phyloP scores from a whole-genome alignment of 495 filamentous ascomycete genomes.

The Jackrogersella minutella region DNA sequence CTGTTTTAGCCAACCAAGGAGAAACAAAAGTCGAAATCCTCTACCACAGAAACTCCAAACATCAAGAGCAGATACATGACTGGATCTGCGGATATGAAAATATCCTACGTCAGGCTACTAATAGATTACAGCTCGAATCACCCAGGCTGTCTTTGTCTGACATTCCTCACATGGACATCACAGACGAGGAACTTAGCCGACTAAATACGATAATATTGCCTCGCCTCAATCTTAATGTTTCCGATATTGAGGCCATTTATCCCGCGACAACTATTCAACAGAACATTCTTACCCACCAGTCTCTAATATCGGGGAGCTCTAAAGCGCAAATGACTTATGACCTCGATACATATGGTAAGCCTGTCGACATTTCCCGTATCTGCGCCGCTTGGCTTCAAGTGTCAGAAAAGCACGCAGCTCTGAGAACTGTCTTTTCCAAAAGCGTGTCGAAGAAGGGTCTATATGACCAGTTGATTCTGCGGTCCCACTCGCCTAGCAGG shows the following conservation, averaged over 20 bases:
- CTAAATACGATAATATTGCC: conserved; percentile 61
- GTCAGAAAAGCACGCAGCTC: conserved; percentile 47
- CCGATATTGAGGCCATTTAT: conserved; percentile 62
- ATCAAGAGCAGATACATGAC: conserved; percentile 61
- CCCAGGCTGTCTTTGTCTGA: conserved; percentile 67
- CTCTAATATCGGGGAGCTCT: conserved; percentile 64
- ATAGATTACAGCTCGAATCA: conserved; percentile 56
- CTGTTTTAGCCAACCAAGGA: conserved; percentile 64
- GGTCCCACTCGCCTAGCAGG: conserved; percentile 54
- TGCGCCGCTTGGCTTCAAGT: conserved; percentile 57
- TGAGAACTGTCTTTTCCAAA: conserved; percentile 56
- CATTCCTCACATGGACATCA: conserved; percentile 69
- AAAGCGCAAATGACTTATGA: conserved; percentile 69
- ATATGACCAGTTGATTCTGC: conserved; percentile 54
- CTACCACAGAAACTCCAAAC: conserved; percentile 67
- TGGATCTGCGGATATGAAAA: conserved; percentile 70
- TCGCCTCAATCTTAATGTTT: conserved; percentile 55
- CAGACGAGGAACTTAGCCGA: conserved; percentile 62
- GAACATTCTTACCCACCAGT: conserved; percentile 68
- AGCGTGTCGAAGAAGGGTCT: conserved; percentile 51
- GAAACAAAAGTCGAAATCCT: conserved; percentile 69
- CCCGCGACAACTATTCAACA: conserved; percentile 74
- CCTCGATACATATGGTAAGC: conserved; percentile 51
- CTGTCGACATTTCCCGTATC: conserved; percentile 52
- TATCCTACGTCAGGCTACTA: conserved; percentile 60